A percentile compares a stretch with the other conserved stretches of the same genome.
phyloP scores from a whole-genome alignment of 2,329 filamentous ascomycete species.

The Pseudovirgaria hyperparasitica region DNA sequence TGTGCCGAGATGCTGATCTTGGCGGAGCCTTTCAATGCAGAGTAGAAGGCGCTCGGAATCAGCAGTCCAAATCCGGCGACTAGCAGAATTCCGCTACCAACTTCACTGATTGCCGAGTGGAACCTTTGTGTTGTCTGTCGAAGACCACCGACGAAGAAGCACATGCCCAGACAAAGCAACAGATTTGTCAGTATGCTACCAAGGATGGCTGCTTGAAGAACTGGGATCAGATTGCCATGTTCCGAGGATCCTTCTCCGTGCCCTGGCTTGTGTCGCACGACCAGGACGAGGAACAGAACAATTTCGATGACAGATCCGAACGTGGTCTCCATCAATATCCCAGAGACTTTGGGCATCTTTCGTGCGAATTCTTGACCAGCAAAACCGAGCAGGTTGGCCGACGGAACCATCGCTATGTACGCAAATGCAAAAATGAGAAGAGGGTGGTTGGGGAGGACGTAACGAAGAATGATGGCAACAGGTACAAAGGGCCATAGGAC shows the following conservation, averaged over 20 bases:
- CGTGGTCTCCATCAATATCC: slow-evolving; percentile 45
- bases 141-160: slow-evolving; percentile 67
- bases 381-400: slow-evolving; percentile 64
- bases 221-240: slow-evolving; percentile 39
- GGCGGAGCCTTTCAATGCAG: slow-evolving; percentile 2
- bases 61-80: slow-evolving; percentile 51
- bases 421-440: slow-evolving; percentile 56
- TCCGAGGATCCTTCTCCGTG: slow-evolving; percentile 7
- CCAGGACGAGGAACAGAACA: slow-evolving; percentile 66
- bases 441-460: slow-evolving; percentile 42
- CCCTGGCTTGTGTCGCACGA: slow-evolving; percentile 36
- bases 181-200: slow-evolving; percentile 75
- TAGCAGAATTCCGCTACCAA: slow-evolving; percentile 62
- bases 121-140: slow-evolving; percentile 56
- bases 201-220: slow-evolving; percentile 72
- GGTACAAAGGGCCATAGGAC: slow-evolving; percentile 65
- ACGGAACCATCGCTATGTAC: slow-evolving; percentile 67
- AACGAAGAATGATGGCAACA: slow-evolving; percentile 46
- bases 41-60: slow-evolving; percentile 9
- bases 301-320: slow-evolving; percentile 70
- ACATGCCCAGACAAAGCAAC: slow-evolving; percentile 64
- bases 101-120: slow-evolving; percentile 64
- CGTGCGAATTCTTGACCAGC: slow-evolving; percentile 58
- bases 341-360: slow-evolving; percentile 63
- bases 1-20: too few species aligned